Base-by-base conservation (phyloP, 2,329 filamentous ascomycete genomes). In the Talaromyces piceae region DNA sequence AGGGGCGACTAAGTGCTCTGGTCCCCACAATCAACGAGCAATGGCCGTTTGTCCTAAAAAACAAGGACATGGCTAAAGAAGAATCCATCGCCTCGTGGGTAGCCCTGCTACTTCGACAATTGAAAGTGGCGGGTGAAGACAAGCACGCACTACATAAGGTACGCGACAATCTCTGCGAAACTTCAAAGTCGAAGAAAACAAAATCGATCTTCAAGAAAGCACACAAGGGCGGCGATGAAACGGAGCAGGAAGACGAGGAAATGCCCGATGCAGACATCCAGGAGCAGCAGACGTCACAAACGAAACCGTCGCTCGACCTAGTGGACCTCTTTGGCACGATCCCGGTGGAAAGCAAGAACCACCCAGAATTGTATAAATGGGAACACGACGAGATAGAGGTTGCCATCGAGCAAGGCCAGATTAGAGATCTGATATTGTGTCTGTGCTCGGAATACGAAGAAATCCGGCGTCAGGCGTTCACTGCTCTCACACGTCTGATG, bases 321-420 rank as follows among this genome's bases (percentile, higher is more conserved):
- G 70, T 77, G 27, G 73, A 76, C 5, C 68, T 77, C 37, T 77
- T 86, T 16, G 71, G 78, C 18, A 66, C 75, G 2, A 67, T 78
- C 0, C 71, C 79, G 5, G 55, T 66, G 1, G 67, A 73, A 57
- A 67, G 68, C n/a, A 67, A 64, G 37, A 67, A 69, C n/a, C 67
- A 73, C 39, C 61, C 67, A 47, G 71, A 63, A 28, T 68, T 84
- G 12, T 71, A 73, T 52, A 73, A 73, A 61, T 95, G 88, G 89
- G 76, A 80, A 39, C 78, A 81, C 56, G 91, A 94, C 63, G 84
- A 88, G 27, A 73, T 88, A 0, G 86, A 91, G 41, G 83, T 91
- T 61, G 80, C 89, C 1, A 74, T 94, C 7, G 88, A 93, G 59
- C 87, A 93, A 56, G 87, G 86, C 5, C 79, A 87, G 59, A 77